phyloP scores from a whole-genome alignment of 2,329 filamentous ascomycete species.

The Alternaria tenuissima region DNA sequence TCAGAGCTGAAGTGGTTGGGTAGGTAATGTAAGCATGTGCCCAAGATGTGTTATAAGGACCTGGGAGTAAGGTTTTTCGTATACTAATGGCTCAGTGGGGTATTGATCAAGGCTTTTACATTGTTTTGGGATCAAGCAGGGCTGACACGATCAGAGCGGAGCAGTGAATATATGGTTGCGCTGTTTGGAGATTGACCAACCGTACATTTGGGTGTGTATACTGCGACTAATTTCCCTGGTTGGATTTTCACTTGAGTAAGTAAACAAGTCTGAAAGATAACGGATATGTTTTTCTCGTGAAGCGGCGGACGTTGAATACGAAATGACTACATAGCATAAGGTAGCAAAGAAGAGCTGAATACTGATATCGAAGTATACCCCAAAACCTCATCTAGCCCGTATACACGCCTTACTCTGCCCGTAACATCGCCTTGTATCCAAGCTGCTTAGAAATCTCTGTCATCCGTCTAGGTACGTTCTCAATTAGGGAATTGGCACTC shows the following conservation, averaged over 20 bases:
- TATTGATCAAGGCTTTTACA: background rate
- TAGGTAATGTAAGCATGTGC: background rate
- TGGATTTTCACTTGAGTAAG: background rate
- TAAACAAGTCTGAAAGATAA: background rate
- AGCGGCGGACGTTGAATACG: background rate
- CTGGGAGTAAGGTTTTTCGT: too few species aligned
- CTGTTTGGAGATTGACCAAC: background rate
- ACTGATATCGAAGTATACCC: background rate
- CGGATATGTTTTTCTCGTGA: background rate
- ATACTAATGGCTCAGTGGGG: background rate
- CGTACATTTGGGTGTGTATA: background rate
- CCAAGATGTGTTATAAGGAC: background rate
- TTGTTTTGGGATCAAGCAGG: background rate
- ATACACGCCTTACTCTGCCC: background rate
- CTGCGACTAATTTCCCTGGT: background rate
- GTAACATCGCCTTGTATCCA: background rate
- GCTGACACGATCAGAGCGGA: background rate
- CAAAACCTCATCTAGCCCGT: background rate
- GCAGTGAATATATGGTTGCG: background rate
- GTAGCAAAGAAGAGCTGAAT: background rate
- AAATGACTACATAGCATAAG: background rate
- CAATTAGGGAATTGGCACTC: constrained; percentile 15
- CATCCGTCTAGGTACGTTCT: background rate
- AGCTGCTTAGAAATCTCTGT: background rate
- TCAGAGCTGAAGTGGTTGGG: background rate